Conservation (phyloP, 208 protist genomes). For the Leishmania turanica region DNA sequence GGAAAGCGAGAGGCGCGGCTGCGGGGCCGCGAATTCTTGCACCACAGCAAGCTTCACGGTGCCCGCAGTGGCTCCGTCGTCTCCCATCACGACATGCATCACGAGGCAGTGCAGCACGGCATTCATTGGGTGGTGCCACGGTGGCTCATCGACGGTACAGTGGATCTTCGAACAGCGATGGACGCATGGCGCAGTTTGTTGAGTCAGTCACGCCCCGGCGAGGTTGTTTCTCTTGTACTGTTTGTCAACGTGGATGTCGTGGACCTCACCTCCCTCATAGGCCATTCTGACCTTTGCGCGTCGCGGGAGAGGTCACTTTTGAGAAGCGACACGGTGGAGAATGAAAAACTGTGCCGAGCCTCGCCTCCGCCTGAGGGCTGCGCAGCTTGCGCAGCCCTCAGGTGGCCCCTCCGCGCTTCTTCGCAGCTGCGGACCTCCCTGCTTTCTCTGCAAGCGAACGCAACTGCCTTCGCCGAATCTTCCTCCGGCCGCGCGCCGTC, state of each 20-base stretch:
- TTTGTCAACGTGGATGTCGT: conserved; percentile 9
- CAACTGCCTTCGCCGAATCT: background rate
- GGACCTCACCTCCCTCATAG: background rate
- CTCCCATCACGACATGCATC: background rate
- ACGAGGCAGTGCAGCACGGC: background rate
- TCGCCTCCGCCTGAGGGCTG: background rate
- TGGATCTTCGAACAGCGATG: background rate
- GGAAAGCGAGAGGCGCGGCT: too few relatives aligned
- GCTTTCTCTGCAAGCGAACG: background rate
- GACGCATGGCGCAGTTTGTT: conserved; percentile 15
- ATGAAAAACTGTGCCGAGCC: background rate
- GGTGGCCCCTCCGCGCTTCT: background rate
- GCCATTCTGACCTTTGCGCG: background rate
- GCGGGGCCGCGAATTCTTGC: background rate
- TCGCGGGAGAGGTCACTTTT: background rate
- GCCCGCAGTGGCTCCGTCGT: background rate
- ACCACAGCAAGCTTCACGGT: background rate
- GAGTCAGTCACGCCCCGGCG: background rate
- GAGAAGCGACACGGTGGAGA: too few relatives aligned
- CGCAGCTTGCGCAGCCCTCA: background rate
- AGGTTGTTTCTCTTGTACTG: conserved; percentile 9
- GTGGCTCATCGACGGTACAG: background rate
- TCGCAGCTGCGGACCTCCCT: background rate
- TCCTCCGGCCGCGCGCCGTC: background rate
- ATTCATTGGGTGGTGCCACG: conserved; percentile 37